phyloP scores from a whole-genome alignment of 768 basidiomycete species.

The Tremella mesenterica region DNA sequence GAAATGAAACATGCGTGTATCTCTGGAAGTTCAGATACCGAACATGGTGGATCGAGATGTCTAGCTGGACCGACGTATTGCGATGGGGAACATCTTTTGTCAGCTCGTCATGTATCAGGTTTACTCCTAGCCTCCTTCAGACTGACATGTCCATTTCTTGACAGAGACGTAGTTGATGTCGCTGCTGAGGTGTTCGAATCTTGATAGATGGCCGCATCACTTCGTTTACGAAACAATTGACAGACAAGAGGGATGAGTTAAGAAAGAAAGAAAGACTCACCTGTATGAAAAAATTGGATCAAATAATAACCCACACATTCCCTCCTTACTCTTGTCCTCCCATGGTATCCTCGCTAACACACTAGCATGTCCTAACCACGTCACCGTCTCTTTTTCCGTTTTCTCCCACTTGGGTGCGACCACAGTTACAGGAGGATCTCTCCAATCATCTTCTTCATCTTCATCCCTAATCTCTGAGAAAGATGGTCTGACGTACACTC shows the following conservation, averaged over 20 bases:
- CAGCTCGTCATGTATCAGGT: not conserved
- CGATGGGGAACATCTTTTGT: conserved; percentile 38
- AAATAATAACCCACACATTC: conserved; percentile 37
- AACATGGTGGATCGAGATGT: conserved; percentile 36
- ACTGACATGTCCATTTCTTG: not conserved
- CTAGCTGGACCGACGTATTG: conserved; percentile 42
- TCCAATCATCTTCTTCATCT: conserved; percentile 36
- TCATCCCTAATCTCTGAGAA: conserved; percentile 19
- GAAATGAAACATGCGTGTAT: conserved; percentile 41
- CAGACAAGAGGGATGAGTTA: no score
- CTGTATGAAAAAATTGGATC: conserved; percentile 44
- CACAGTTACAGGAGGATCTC: conserved; percentile 30
- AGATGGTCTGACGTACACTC: conserved; percentile 21
- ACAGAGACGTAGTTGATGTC: no score
- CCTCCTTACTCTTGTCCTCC: conserved; percentile 14
- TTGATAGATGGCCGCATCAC: no score
- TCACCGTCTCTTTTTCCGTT: conserved; percentile 22
- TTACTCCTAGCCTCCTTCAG: not conserved
- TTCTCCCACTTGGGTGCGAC: conserved; percentile 22
- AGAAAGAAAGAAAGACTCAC: no score
- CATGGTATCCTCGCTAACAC: conserved; percentile 38
- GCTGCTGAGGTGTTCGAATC: no score
- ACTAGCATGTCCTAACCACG: conserved; percentile 43
- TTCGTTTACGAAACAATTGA: no score
- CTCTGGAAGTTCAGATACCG: conserved; percentile 33